phyloP scores from a whole-genome alignment of 2,329 filamentous ascomycete species.

The Sclerotinia minor region DNA sequence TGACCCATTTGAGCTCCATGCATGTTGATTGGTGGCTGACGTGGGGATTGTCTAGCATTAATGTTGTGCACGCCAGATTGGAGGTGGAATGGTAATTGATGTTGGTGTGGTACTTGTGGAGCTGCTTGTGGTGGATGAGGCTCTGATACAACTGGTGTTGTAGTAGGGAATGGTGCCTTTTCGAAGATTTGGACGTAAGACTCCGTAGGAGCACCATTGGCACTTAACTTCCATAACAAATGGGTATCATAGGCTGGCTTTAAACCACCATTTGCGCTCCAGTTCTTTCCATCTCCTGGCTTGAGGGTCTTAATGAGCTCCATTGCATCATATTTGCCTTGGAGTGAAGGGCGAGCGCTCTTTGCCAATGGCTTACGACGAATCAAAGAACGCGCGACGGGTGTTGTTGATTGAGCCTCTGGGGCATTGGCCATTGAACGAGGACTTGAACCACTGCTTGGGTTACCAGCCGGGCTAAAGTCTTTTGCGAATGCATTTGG shows the following conservation, averaged over 20 bases:
- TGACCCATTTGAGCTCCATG: slow-evolving; percentile 72
- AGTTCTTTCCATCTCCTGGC: slow-evolving; percentile 59
- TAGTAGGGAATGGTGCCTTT: slow-evolving; percentile 56
- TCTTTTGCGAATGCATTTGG: slow-evolving; percentile 77
- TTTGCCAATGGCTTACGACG: slow-evolving; percentile 69
- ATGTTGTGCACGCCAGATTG: slow-evolving; percentile 71
- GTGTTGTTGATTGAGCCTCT: slow-evolving; percentile 41
- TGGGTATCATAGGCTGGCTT: slow-evolving; percentile 80
- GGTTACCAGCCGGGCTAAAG: slow-evolving; percentile 69
- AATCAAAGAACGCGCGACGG: slow-evolving; percentile 54
- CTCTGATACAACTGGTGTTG: slow-evolving; percentile 56
- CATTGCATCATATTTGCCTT: slow-evolving; percentile 63
- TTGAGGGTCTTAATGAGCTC: slow-evolving; percentile 55
- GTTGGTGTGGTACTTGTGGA: slow-evolving; percentile 75
- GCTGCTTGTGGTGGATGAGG: slow-evolving; percentile 69
- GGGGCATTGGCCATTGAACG: slow-evolving; percentile 50
- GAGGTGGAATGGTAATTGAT: slow-evolving; percentile 80
- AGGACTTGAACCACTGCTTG: slow-evolving; percentile 71
- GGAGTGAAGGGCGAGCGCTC: slow-evolving; percentile 54
- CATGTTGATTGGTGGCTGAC: slow-evolving; percentile 76
- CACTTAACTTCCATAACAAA: slow-evolving; percentile 77
- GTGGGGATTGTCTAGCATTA: slow-evolving; percentile 67
- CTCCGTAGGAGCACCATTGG: slow-evolving; percentile 69
- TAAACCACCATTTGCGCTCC: slow-evolving; percentile 77
- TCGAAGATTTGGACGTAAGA: slow-evolving; percentile 81